These are phyloP conservation scores for Ascomycota sp. DNA, from an alignment of 2,329 filamentous ascomycete species.

Conservation along the genomic window DNA sequence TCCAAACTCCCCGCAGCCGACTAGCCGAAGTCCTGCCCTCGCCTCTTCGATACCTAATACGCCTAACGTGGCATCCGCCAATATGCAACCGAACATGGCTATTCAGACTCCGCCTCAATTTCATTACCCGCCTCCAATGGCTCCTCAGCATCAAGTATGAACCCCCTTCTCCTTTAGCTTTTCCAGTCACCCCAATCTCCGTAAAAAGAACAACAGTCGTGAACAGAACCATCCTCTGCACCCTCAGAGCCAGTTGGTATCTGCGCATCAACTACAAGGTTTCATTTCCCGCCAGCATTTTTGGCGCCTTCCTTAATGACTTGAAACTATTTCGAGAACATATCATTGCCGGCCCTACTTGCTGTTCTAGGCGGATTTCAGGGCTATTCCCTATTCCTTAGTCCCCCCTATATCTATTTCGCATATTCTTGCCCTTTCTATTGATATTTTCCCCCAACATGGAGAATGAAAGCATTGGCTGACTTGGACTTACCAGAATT, in stretches of 20 bases:
- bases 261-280: too few relatives aligned
- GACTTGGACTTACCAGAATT: slow-evolving; percentile 48
- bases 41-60: slow-evolving; percentile 46
- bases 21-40: slow-evolving; percentile 44
- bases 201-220: slow-evolving; percentile 25
- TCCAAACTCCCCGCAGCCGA: slow-evolving; percentile 44
- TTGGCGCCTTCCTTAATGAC: too few relatives aligned
- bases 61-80: slow-evolving; percentile 44
- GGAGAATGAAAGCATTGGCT: slow-evolving; percentile 56
- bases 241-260: slow-evolving; percentile 16
- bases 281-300: too few relatives aligned
- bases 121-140: slow-evolving; percentile 37
- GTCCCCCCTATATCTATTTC: too few relatives aligned
- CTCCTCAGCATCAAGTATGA: slow-evolving; percentile 39
- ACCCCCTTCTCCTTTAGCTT: slow-evolving; percentile 18
- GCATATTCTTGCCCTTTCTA: slow-evolving; percentile 7
- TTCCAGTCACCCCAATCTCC: slow-evolving; percentile 15
- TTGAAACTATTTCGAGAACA: too few relatives aligned
- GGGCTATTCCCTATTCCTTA: too few relatives aligned
- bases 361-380: too few relatives aligned
- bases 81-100: slow-evolving; percentile 34
- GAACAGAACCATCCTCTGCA: slow-evolving; percentile 25
- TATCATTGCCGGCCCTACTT: too few relatives aligned
- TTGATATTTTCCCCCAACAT: slow-evolving; percentile 48
- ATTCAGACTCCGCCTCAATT: slow-evolving; percentile 44